These are phyloP conservation scores for Pyricularia sp. DNA, from an alignment of 2,329 filamentous ascomycete species.

Conservation along the genomic window DNA sequence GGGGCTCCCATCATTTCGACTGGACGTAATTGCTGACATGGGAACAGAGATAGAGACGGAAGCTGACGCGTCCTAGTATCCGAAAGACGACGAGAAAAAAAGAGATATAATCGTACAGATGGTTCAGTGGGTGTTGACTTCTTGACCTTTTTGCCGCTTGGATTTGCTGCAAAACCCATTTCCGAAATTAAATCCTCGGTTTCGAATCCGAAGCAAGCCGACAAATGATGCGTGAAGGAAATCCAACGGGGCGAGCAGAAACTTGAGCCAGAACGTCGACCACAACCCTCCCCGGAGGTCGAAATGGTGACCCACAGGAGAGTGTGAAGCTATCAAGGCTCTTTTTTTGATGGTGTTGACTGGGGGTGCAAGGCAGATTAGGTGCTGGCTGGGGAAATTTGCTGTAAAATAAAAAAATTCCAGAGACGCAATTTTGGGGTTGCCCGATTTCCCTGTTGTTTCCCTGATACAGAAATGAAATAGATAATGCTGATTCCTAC, in stretches of 20 bases:
- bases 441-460: background rate
- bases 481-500: background rate
- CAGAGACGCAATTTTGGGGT: background rate
- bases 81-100: constrained; percentile 5
- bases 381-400: background rate
- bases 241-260: constrained; percentile 1
- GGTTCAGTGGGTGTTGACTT: background rate
- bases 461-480: background rate
- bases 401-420: background rate
- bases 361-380: background rate
- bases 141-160: background rate
- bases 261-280: background rate
- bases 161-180: constrained; percentile 3
- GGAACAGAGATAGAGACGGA: background rate
- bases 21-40: background rate
- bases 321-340: background rate
- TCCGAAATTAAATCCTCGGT: constrained; percentile 2
- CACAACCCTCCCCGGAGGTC: background rate
- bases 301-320: background rate
- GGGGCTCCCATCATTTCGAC: background rate
- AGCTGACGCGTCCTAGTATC: constrained; percentile 5
- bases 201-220: background rate
- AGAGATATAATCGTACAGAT: constrained; percentile 6
- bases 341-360: background rate
- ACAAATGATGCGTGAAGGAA: constrained; percentile 1